Evolutionary conservation across 2,329 filamentous ascomycete genomes (phyloP).

Genomic region (Ophiocordyceps polyrhachis-furcata): DNA sequence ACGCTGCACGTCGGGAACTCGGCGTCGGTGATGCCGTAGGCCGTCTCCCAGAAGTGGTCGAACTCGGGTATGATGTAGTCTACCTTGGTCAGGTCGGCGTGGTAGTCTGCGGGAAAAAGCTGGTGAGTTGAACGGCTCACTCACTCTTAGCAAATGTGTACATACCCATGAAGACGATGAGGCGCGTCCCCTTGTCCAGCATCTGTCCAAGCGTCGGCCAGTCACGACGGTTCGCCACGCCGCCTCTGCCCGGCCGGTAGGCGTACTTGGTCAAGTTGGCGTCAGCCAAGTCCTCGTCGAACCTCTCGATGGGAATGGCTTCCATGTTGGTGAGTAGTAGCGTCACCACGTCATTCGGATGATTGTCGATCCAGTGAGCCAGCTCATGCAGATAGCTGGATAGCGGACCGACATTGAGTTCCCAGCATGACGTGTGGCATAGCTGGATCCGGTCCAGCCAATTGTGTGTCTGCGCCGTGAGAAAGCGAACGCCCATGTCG

Average conservation of each 20-base stretch:
- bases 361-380: constrained; percentile 38
- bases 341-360: constrained; percentile 43
- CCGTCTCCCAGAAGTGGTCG: constrained; percentile 52
- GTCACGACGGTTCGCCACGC: constrained; percentile 22
- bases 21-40: constrained; percentile 41
- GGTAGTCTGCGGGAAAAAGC: constrained; percentile 40
- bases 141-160: not conserved
- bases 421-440: constrained; percentile 45
- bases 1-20: constrained; percentile 46
- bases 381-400: constrained; percentile 34
- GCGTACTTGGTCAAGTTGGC: constrained; percentile 37
- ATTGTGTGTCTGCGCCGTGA: constrained; percentile 45
- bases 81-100: constrained; percentile 27
- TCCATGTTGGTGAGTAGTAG: constrained; percentile 46
- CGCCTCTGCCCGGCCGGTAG: constrained; percentile 26
- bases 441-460: constrained; percentile 31
- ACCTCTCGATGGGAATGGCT: constrained; percentile 32
- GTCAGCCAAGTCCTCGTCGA: constrained; percentile 32
- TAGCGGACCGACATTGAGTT: constrained; percentile 40
- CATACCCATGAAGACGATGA: constrained; percentile 53
- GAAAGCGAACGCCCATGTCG: constrained; percentile 40
- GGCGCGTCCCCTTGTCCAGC: constrained; percentile 40
- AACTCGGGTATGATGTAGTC: constrained; percentile 48
- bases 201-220: constrained; percentile 55
- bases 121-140: not conserved